Evolutionary conservation across 2,329 filamentous ascomycete genomes (phyloP), one percentile per base, ranked within the genome.

Genomic region (Epichloe typhina): DNA sequence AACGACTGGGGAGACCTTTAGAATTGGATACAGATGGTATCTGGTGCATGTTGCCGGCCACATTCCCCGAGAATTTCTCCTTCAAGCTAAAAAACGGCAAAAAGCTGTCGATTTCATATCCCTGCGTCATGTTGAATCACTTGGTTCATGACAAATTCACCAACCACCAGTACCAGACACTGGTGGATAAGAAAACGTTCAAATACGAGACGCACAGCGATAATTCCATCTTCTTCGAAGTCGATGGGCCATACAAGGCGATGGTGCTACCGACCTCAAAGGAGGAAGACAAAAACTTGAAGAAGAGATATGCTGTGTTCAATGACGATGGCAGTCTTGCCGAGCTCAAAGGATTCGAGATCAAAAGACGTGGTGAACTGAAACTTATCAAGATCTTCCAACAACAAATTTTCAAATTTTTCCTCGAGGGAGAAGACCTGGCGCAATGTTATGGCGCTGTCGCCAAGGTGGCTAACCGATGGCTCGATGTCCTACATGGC

Each of bases 341-440:
- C 13, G 93, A 98, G 64, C 68, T 98, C 62, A 98, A 98, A 64
- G 93, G 93, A 5, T 98, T 98, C 62, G 93, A 98, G 62, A 83
- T 98, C 57, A 98, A 98, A 73, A 84, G 93, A 64, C 80, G 93
- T 79, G 93, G 93, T 74, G 93, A 98, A 70, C 73, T 98, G 59
- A 98, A 98, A 71, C 83, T 98, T 59, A 98, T 98, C 78, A 98
- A 98, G 70, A 98, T 97, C 64, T 98, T 98, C 66, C 93, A 98
- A 67, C 88, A 93, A 53, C 93, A 98, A 62, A 95, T 98, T 57
- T 98, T 98, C 83, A 96, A 95, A 64, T 97, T 98, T 69, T 98
- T 98, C 71, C 73, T 98, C 5, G 91, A 98, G 62, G 93, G 93
- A 6, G 78, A 80, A 4, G 95, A 89, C 0, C 75, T 98, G 44